Evolutionary conservation across 2,329 filamentous ascomycete genomes (phyloP), one percentile per base, ranked within the genome.

Genomic region (Neonectria hederae): DNA sequence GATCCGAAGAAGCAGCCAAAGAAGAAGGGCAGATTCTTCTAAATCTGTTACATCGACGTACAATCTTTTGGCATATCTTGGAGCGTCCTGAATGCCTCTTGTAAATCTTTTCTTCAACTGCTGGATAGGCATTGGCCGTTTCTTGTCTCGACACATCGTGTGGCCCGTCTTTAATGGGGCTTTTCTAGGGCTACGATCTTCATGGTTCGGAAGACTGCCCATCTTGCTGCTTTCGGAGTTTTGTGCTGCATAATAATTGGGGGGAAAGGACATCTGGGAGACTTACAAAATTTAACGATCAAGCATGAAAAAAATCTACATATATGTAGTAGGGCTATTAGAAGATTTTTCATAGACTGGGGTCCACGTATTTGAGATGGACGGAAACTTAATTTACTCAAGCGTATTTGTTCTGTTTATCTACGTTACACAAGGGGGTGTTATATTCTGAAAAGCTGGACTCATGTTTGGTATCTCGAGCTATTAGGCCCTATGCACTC

Each of bases 1-100:
- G 69, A 71, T 9, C 76, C 77, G 66, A 77, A 77, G 65, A 62
- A 21, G 26, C 17, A 51, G n/a, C 26, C 72, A 38, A 80, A 81
- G 77, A 82, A 80, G 72, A 82, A 80, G 76, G 75, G 76, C 53
- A 75, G 80, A 52, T 82, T 81, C 67, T 82, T 81, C 66, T 81
- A 69, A 54, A 43, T n/a, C 19, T 46, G 7, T 30, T 19, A 40
- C 28, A 24, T 30, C 38, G 22, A 17, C 54, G 56, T 19, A 43
- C 57, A 42, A 57, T 70, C n/a, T 24, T 54, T 45, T 51, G 42
- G 26, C 54, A 58, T 53, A 52, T 61, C 62, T 53, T 8, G 22
- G 51, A 61, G 49, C 28, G 43, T 51, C 49, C 26, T 8, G 46
- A 61, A 63, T 38, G 48, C 40, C 54, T 63, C 38, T 51, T 61